Conservation (phyloP, 352 stramenopile species). For the Phytopythium ostracodes region DNA sequence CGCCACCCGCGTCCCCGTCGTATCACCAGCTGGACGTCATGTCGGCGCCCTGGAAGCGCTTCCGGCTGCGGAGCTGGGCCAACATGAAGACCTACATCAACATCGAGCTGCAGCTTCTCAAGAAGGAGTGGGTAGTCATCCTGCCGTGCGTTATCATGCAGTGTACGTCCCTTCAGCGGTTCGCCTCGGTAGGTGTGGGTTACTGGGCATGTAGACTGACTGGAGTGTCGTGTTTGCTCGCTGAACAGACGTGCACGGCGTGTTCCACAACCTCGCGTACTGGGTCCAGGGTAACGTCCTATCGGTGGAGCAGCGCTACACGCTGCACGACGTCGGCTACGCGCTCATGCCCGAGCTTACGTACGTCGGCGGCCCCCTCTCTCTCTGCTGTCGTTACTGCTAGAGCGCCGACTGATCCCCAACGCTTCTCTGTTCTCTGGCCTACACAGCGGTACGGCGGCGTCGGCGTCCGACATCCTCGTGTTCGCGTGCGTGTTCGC, state of each 20-base stretch:
- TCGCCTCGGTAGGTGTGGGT: background rate
- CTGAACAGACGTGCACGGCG: slow-evolving; percentile 53
- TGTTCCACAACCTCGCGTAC: slow-evolving; percentile 88
- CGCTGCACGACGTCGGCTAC: slow-evolving; percentile 76
- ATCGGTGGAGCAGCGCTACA: slow-evolving; percentile 59
- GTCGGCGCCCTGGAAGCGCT: slow-evolving; percentile 21
- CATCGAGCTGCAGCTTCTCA: slow-evolving; percentile 57
- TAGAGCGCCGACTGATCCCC: background rate
- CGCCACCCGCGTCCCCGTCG: background rate
- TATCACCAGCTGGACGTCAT: background rate
- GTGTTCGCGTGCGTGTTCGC: slow-evolving; percentile 74
- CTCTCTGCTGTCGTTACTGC: background rate
- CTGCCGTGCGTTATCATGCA: slow-evolving; percentile 81
- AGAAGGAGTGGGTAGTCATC: slow-evolving; percentile 69
- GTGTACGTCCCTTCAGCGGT: slow-evolving; percentile 36
- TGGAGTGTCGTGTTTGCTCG: background rate
- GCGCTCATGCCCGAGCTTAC: slow-evolving; percentile 65
- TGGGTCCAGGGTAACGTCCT: slow-evolving; percentile 75
- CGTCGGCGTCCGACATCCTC: slow-evolving; percentile 65
- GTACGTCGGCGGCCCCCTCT: no score
- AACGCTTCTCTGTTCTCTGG: background rate
- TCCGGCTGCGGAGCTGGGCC: slow-evolving; percentile 45
- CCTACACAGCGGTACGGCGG: slow-evolving; percentile 22
- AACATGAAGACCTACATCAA: slow-evolving; percentile 61
- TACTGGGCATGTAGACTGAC: background rate